phyloP scores from a whole-genome alignment of 164 flowering plant species.

The Kingdonia uniflora region DNA sequence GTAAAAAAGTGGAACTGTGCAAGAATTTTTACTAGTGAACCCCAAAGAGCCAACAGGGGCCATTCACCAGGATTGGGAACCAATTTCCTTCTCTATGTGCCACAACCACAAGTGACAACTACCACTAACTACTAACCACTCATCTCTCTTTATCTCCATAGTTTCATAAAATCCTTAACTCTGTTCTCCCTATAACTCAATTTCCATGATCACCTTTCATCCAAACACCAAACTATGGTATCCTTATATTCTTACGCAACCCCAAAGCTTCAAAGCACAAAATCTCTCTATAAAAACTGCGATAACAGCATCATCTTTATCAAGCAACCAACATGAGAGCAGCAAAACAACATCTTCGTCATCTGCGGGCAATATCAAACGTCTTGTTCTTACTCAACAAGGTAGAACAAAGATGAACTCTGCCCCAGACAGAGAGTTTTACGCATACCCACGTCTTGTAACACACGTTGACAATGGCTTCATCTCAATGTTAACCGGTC shows the following conservation, averaged over 20 bases:
- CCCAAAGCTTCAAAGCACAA: background rate
- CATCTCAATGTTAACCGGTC: constrained; percentile 41
- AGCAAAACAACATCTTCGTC: constrained; percentile 13
- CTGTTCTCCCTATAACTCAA: background rate
- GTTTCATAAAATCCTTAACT: too few relatives aligned
- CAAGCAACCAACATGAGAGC: constrained; percentile 10
- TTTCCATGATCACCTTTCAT: background rate
- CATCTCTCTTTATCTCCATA: too few relatives aligned
- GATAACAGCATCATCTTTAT: constrained; percentile 6
- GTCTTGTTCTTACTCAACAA: constrained; percentile 43
- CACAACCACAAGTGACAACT: too few relatives aligned
- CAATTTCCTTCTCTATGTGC: too few relatives aligned
- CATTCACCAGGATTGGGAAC: too few relatives aligned
- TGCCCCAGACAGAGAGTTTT: constrained; percentile 56
- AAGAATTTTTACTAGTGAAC: too few relatives aligned
- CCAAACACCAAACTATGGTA: background rate
- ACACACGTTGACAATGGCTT: constrained; percentile 62
- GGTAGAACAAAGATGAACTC: constrained; percentile 54
- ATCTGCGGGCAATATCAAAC: constrained; percentile 48
- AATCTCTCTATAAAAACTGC: background rate
- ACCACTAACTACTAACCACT: too few relatives aligned
- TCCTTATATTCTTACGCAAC: too few relatives aligned
- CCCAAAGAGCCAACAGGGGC: too few relatives aligned
- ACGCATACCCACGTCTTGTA: constrained; percentile 62
- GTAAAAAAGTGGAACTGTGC: too few relatives aligned